phyloP scores from a whole-genome alignment of 108 stramenopile genomes.

The Skeletonema menzelii region DNA sequence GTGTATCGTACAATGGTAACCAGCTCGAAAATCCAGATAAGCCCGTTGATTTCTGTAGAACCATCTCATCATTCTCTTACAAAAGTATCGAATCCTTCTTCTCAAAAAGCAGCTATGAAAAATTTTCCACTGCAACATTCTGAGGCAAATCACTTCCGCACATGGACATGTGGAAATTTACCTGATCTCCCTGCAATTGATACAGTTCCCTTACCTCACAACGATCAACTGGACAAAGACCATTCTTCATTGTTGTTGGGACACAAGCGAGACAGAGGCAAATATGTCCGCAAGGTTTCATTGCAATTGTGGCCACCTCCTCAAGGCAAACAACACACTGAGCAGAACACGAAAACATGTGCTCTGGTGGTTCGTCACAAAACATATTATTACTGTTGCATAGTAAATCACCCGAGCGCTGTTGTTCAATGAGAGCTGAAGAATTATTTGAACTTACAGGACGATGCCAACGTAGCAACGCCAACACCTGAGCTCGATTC shows the following conservation, averaged over 20 bases:
- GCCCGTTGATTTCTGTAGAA: not conserved
- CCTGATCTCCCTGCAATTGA: slow-evolving; percentile 14
- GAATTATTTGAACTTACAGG: slow-evolving; percentile 3
- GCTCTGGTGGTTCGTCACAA: slow-evolving; percentile 10
- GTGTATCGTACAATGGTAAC: no score
- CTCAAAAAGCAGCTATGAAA: not conserved
- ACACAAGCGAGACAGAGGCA: slow-evolving; percentile 31
- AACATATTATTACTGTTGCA: slow-evolving; percentile 16
- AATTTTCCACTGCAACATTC: not conserved
- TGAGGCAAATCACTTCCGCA: not conserved
- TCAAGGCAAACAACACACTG: slow-evolving; percentile 39
- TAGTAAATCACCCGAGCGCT: not conserved
- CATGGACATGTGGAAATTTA: slow-evolving; percentile 8
- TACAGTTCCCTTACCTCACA: slow-evolving; percentile 35
- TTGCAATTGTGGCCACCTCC: slow-evolving; percentile 18
- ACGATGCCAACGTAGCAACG: slow-evolving; percentile 31
- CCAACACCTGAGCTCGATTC: slow-evolving; percentile 21
- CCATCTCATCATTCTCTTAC: not conserved
- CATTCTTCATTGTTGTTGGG: slow-evolving; percentile 3
- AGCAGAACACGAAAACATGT: slow-evolving; percentile 15
- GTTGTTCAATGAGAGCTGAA: not conserved
- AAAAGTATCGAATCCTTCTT: not conserved
- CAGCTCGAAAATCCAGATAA: not conserved
- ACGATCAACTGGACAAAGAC: slow-evolving; percentile 38
- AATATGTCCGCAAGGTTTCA: slow-evolving; percentile 42